Base-by-base conservation (phyloP, 2,329 filamentous ascomycete genomes). In the Pseudopithomyces chartarum region DNA sequence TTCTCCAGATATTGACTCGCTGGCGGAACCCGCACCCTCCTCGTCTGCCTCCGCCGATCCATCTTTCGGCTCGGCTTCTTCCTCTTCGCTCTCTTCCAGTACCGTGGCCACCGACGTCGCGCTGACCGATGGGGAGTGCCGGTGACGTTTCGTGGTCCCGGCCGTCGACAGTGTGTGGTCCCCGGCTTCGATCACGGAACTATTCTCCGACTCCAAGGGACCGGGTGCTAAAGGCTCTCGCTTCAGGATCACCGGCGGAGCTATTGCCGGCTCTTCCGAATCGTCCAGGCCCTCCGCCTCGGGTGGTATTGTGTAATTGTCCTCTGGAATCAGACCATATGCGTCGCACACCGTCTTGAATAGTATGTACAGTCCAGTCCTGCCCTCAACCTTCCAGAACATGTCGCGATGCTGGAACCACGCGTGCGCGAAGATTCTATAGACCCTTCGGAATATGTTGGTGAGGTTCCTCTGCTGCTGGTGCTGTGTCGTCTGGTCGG, bases 391-490 rank as follows among this genome's bases (percentile, higher is more conserved):
- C 39, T 90, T 87, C 92, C 94, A 98, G 76, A 98, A 99, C 52
- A 97, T 91, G 54, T 90, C 90, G 44, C 93, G 87, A 76, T 99
- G 95, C 78, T 97, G 92, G 76, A 97, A 99, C 95, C 95, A 99
- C 7, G 95, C 95, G 74, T 99, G 95, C 45, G 95, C 95, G 73
- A 98, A 99, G 77, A 99, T 98, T 58, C 95, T 87, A 76, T 99
- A 96, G 48, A 98, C 85, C 13, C 95, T 86, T 54, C 95, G 86
- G 77, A 99, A 98, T 55, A 99, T 94, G 74, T 97, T 98, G 66
- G 94, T 90, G 57, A 99, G 82, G 74, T 96, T 94, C 76, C 92
- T 91, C 57, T 90, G 82, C 54, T 91, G 90, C 42, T 81, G 72
- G 52, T 77, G 71, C 54, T 75, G 69, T 12, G 69, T 70, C 22